Conservation (phyloP, 768 basidiomycete genomes). For the Pisolithus microcarpus region DNA sequence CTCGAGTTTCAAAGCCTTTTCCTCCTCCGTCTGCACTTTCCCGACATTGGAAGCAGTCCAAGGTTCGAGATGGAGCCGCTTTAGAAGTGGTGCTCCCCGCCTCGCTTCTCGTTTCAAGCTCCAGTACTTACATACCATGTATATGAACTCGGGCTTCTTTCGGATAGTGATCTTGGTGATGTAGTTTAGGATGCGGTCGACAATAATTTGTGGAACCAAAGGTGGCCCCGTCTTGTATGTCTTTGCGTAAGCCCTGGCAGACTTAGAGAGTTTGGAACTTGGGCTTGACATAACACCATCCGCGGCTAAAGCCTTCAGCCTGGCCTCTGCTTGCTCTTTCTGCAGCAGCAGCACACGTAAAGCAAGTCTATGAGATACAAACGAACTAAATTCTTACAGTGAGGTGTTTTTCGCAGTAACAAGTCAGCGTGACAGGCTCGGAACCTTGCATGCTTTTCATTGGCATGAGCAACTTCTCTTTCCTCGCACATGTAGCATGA, state of each 20-base stretch:
- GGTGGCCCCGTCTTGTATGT: constrained; percentile 91
- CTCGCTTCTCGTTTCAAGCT: constrained; percentile 93
- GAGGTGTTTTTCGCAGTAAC: constrained; percentile 87
- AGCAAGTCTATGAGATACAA: neutral
- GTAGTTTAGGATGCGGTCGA: constrained; percentile 73
- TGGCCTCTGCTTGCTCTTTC: constrained; percentile 65
- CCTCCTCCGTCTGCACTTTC: constrained; percentile 69
- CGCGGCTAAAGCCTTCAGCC: constrained; percentile 47
- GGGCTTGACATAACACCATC: constrained; percentile 34
- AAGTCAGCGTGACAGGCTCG: constrained; percentile 66
- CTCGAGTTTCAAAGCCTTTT: constrained; percentile 75
- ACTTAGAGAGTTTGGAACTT: constrained; percentile 52
- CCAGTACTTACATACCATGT: constrained; percentile 86
- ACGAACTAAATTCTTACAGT: constrained; percentile 47
- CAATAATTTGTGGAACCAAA: constrained; percentile 78
- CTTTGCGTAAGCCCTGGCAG: constrained; percentile 86
- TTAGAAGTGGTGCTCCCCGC: constrained; percentile 87
- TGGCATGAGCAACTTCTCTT: constrained; percentile 74
- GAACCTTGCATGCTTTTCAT: constrained; percentile 79
- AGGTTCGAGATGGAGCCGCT: constrained; percentile 90
- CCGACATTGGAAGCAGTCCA: constrained; percentile 79
- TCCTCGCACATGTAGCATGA: constrained; percentile 89
- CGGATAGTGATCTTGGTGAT: constrained; percentile 60
- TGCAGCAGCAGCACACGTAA: constrained; percentile 18
- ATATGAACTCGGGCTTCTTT: constrained; percentile 72